Conservation (phyloP, 2,329 filamentous ascomycete species). For the Eutypella sp. region DNA sequence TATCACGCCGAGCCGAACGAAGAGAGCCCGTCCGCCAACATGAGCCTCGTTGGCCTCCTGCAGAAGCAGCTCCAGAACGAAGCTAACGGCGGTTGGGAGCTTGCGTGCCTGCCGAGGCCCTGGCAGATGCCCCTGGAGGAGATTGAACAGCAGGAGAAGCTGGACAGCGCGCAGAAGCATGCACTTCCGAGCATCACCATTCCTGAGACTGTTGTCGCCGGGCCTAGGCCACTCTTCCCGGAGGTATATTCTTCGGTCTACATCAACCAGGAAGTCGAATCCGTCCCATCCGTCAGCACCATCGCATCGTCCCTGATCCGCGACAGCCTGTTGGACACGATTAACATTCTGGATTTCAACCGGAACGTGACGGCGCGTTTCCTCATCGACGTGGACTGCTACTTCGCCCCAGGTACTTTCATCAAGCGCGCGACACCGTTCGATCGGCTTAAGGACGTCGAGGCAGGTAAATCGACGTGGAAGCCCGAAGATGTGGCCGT, state of each 20-base stretch:
- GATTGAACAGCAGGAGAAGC: slow-evolving; percentile 55
- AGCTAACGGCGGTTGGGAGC: slow-evolving; percentile 67
- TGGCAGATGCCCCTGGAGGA: slow-evolving; percentile 61
- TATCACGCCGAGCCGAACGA: slow-evolving; percentile 63
- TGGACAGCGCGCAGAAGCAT: slow-evolving; percentile 63
- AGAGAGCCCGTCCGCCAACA: slow-evolving; percentile 56
- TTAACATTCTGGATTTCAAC: slow-evolving; percentile 92
- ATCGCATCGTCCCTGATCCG: slow-evolving; percentile 80
- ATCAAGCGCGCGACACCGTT: slow-evolving; percentile 90
- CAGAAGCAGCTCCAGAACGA: slow-evolving; percentile 83
- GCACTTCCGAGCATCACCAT: slow-evolving; percentile 70
- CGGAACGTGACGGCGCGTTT: slow-evolving; percentile 81
- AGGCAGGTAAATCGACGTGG: slow-evolving; percentile 69
- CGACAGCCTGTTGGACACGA: slow-evolving; percentile 83
- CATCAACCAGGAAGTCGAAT: slow-evolving; percentile 77
- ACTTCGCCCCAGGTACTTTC: slow-evolving; percentile 85
- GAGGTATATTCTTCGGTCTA: slow-evolving; percentile 95
- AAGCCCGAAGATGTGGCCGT: slow-evolving; percentile 96
- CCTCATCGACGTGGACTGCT: slow-evolving; percentile 90
- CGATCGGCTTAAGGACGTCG: slow-evolving; percentile 73
- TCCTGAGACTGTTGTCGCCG: slow-evolving; percentile 69
- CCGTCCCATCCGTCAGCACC: slow-evolving; percentile 71
- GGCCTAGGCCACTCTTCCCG: slow-evolving; percentile 74
- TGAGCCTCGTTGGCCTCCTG: slow-evolving; percentile 72
- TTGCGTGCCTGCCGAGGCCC: slow-evolving; percentile 63